Percentiles rank a stretch among this genome's conserved stretches.
These are phyloP conservation scores for Syzygium syzygioides DNA, from an alignment of 441 rosid genomes.

Conservation along the genomic window DNA sequence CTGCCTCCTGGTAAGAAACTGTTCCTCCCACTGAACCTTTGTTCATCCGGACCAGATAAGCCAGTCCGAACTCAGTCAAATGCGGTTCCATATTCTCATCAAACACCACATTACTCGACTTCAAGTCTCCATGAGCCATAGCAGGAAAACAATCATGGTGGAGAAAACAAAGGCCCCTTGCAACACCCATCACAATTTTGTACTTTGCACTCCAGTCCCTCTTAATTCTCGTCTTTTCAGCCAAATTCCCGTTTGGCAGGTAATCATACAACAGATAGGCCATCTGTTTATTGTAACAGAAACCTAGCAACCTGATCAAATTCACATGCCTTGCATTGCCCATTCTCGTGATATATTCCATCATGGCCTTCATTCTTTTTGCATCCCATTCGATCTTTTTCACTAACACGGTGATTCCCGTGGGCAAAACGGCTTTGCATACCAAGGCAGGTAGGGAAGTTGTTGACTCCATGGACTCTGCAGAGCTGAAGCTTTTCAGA, in stretches of 20 bases:
- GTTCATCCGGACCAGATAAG: conserved; percentile 35
- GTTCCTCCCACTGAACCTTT: conserved; percentile 32
- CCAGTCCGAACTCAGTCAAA: conserved; percentile 68
- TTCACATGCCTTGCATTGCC: conserved; percentile 84
- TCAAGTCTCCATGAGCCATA: conserved; percentile 86
- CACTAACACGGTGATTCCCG: conserved; percentile 78
- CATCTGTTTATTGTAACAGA: conserved; percentile 67
- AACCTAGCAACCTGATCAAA: conserved; percentile 73
- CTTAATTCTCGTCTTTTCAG: conserved; percentile 46
- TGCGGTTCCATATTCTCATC: conserved; percentile 75
- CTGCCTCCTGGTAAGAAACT: conserved; percentile 30
- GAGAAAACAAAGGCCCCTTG: conserved; percentile 78
- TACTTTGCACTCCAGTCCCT: conserved; percentile 66
- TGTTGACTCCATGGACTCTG: conserved; percentile 32
- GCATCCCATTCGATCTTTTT: conserved; percentile 52
- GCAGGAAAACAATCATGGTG: conserved; percentile 91
- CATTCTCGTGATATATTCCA: conserved; percentile 39
- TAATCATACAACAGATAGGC: conserved; percentile 70
- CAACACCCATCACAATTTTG: conserved; percentile 59
- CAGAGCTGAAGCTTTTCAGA: conserved; percentile 51
- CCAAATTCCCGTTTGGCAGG: conserved; percentile 64
- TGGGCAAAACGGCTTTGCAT: conserved; percentile 70
- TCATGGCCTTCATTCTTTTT: conserved; percentile 28
- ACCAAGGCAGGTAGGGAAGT: conserved; percentile 30
- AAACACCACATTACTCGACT: conserved; percentile 50